Percentiles rank a stretch among this genome's conserved stretches.
Evolutionary conservation across 345 rosid genomes (phyloP).

Genomic region (Eucalyptus viminalis): DNA sequence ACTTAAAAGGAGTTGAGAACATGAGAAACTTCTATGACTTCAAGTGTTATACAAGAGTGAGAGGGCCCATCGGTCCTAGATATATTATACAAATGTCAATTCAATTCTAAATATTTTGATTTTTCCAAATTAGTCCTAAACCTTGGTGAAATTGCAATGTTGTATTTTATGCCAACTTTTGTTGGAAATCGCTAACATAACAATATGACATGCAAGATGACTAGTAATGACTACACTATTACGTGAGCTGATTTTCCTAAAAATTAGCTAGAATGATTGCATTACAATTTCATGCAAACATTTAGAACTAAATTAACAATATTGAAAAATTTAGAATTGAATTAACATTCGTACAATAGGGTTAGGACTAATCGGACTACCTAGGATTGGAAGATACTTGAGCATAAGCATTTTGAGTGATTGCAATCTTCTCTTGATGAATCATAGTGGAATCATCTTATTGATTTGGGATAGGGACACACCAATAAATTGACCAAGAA

Average conservation of each 20-base stretch:
- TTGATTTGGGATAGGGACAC: not conserved
- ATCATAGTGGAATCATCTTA: not conserved
- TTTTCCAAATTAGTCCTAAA: no score
- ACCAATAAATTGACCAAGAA: not conserved
- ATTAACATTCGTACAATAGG: not conserved
- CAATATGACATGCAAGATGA: no score
- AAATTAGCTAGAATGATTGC: rapidly evolving
- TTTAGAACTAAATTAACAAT: not conserved
- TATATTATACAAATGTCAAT: no score
- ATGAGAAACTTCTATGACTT: not conserved
- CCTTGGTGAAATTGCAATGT: no score
- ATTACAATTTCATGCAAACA: not conserved
- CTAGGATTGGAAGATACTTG: not conserved
- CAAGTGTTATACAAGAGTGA: no score
- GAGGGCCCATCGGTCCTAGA: not conserved
- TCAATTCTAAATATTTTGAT: no score
- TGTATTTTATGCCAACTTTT: no score
- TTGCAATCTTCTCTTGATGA: not conserved
- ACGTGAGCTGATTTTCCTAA: no score
- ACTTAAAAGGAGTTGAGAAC: not conserved
- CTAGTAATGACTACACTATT: rapidly evolving
- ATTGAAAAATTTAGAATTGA: not conserved
- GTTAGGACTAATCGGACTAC: not conserved
- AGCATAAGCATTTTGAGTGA: rapidly evolving
- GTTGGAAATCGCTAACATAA: rapidly evolving